Evolutionary conservation across 495 filamentous ascomycete genomes (phyloP).

Genomic region (Xylaria bambusicola): DNA sequence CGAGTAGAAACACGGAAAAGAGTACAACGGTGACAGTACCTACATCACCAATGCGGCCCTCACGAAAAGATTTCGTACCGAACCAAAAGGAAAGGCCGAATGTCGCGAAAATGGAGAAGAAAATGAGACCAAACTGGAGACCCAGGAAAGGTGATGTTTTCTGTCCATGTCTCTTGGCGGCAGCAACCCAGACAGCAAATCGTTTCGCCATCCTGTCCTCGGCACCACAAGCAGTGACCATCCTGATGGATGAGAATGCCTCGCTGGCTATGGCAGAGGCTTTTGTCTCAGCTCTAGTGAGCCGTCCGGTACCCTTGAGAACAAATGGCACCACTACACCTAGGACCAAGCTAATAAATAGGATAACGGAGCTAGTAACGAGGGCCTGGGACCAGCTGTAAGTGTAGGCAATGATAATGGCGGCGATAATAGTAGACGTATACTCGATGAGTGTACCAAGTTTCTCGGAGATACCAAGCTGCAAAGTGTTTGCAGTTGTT

Average conservation of each 20-base stretch:
- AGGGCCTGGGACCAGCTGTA: constrained; percentile 60
- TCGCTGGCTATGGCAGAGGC: constrained; percentile 62
- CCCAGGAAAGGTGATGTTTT: constrained; percentile 49
- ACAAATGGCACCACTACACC: constrained; percentile 60
- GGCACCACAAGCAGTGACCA: constrained; percentile 66
- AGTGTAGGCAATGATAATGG: constrained; percentile 55
- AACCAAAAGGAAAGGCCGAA: constrained; percentile 58
- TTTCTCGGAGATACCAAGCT: constrained; percentile 62
- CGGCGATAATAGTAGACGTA: constrained; percentile 41
- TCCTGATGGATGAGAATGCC: constrained; percentile 56
- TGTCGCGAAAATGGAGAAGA: constrained; percentile 46
- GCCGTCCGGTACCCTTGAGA: constrained; percentile 50
- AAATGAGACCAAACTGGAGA: constrained; percentile 36
- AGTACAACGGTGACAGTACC: constrained; percentile 54
- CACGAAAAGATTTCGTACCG: constrained; percentile 44
- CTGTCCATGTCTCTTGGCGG: constrained; percentile 54
- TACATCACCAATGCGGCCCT: constrained; percentile 43
- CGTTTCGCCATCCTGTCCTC: constrained; percentile 52
- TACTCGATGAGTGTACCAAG: constrained; percentile 48
- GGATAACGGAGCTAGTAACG: constrained; percentile 57
- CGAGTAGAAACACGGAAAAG: constrained; percentile 59
- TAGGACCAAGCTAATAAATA: constrained; percentile 58
- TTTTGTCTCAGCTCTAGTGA: constrained; percentile 47
- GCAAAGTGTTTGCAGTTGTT: constrained; percentile 58
- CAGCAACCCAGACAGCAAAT: constrained; percentile 59